Evolutionary conservation across 495 filamentous ascomycete genomes (phyloP).

Genomic region (Corynascus novoguineensis): DNA sequence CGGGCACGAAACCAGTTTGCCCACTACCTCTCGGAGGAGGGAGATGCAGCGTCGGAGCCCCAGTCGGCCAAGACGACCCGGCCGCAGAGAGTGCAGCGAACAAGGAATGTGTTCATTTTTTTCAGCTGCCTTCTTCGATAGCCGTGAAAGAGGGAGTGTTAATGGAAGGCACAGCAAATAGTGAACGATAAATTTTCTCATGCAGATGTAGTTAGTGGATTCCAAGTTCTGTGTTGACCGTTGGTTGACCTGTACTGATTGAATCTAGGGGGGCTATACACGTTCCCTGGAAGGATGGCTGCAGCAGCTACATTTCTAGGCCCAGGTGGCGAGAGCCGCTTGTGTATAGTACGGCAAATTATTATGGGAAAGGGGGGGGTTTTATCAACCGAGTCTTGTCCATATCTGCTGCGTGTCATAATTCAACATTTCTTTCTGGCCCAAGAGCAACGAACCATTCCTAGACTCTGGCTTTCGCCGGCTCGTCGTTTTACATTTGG

Average conservation of each 20-base stretch:
- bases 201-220: background rate
- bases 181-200: background rate
- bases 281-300: too few relatives aligned
- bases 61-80: background rate
- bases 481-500: too few relatives aligned
- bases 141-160: background rate
- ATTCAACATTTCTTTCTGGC: too few relatives aligned
- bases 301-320: too few relatives aligned
- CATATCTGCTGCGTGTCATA: too few relatives aligned
- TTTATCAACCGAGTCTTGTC: too few relatives aligned
- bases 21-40: background rate
- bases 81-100: background rate
- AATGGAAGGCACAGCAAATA: background rate
- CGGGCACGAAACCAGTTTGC: background rate
- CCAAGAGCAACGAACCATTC: too few relatives aligned
- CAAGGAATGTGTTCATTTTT: background rate
- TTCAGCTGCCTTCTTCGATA: background rate
- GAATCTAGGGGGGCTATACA: background rate
- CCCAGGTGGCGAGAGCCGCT: too few relatives aligned
- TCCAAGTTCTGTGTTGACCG: background rate
- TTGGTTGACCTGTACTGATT: background rate
- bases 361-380: too few relatives aligned
- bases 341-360: too few relatives aligned
- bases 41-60: background rate
- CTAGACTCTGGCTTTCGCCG: too few relatives aligned